Base-by-base conservation (phyloP, 306 rosid species). In the Dryas alaskensis region DNA sequence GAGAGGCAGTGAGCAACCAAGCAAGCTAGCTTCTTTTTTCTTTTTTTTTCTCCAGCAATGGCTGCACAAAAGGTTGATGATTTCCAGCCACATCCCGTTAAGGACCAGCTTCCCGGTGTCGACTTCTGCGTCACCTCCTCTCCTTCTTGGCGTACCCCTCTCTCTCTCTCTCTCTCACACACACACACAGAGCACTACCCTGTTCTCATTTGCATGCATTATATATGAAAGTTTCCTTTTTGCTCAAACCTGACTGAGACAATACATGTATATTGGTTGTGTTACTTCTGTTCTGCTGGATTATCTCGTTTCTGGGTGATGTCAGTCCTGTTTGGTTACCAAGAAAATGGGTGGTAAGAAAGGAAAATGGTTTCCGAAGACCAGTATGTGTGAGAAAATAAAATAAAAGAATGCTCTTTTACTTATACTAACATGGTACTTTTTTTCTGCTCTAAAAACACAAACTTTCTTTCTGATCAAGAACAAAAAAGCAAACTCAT, bases 101-200 rank as follows among this genome's bases (percentile, higher is more conserved):
- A 83, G 83, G 98, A 91, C 0, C 98, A 94, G 67, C 94, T 91
- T 84, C 92, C 91, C 12, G 92, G 96, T 25, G 84, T 91, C 55
- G 85, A 87, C 68, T 94, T 73, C 87, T 88, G 98, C 67, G 73
- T 93, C 74, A 73, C 79, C 44, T 91, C 97, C 75, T 75, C 90
- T 46, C 97, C 98, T 16, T 44, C 85, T 46, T 89, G 96, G 98
- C 90, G 98, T 91, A 84, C 7, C 7, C 42, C 37, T 42, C 61
- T 53, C 66, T 46, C 69, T 55, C 42, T 66, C 63, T 49, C 4
- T 50, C 4, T 9, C n/a, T 5, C 10, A 16, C 13, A 14, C 16
- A 40, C 7, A 42, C 22, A 53, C 46, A 39, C 65, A 37, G 10
- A 60, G 55, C 17, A 74, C 55, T 70, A 17, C 37, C 47, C 45